Evolutionary conservation across 2,329 filamentous ascomycete species (phyloP), one percentile per base, ranked within the genome.

Genomic region (Colletotrichum limetticola): DNA sequence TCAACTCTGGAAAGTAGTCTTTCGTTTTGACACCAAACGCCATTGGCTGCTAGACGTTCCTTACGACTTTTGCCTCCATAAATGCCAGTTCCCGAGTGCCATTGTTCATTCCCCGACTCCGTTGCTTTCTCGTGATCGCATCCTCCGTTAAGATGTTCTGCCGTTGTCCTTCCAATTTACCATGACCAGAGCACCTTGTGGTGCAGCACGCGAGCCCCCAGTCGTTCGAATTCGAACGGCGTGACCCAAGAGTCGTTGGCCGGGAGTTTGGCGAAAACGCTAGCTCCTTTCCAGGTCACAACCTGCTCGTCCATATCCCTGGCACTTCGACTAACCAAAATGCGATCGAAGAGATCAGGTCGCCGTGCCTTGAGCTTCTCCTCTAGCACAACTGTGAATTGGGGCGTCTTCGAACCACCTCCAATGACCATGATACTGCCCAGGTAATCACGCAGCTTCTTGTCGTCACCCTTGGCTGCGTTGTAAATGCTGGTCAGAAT

Each of bases 181-280:
- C 88, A 91, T 73, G 89, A 86, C 89, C 89, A 91, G 55, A 91
- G 83, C 67, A 91, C 89, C 87, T 97, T 97, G 83, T 97, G 94
- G 76, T 95, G 94, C 80, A 99, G 85, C 72, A 96, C 89, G 79
- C 97, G 90, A 72, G 91, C 89, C 3, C 95, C 96, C 66, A 98
- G 81, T 72, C 94, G 90, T 84, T 98, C 95, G 83, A 96, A 98
- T 86, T 98, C 96, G 78, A 93, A 87, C 59, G 91, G 90, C 16
- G 92, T 93, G 79, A 98, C 94, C 97, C 97, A 99, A 78, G 93
- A 97, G 82, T 99, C 97, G 83, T 98, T 98, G 19, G 95, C 95
- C 58, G 92, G 90, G 77, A 98, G 85, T 84, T 97, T 95, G 3
- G 95, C 95, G 86, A 98, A 99, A 19, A 99, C 95, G 80, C 95